Base-by-base conservation (phyloP, 2,329 filamentous ascomycete genomes). In the Westerdykella ornata region DNA sequence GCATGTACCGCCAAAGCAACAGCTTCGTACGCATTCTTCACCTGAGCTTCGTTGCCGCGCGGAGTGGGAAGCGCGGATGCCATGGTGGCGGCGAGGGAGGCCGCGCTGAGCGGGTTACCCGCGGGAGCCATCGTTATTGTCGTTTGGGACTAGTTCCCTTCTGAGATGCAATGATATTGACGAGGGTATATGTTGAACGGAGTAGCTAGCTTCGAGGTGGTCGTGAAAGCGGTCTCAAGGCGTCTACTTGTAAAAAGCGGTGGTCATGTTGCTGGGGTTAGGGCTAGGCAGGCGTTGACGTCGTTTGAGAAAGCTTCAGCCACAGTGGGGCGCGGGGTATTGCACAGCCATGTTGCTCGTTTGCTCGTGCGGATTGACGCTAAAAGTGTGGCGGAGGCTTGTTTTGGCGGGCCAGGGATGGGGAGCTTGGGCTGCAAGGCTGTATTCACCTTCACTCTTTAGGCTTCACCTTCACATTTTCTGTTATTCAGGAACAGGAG, bases 1-100 rank as follows among this genome's bases (percentile, higher is more conserved):
- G 87, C 84, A 65, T 98, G 90, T 15, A 82, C 74, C 48, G 94
- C 82, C 17, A 97, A 76, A 13, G 87, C 88, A 46, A 96, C 72
- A 36, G 84, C 87, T 68, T 97, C 89, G 62, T 84, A 87, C 0
- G 84, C 77, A 43, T 77, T 82, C 51, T 81, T 81, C 20, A 89
- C 54, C 50, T 69, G 62, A 9, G 57, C 51, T 29, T 62, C 53
- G 44, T 58, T 59, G 22, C 4, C 22, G 22, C 22, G 22, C 3
- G 22, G 22, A 9, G 22, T 9, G 1, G 72, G 68, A 34, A 74
- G 54, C 30, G 68, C 69, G 20, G 61, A 54, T 28, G 67, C 63
- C 63, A 74, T 73, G 51, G 68, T 60, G 17, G 57, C 50, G 22
- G 67, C 59, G 37, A 75, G 64, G 11, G 65, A 67, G 16, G 53